Conservation (phyloP, 73 alveolate genomes). For the Breviolum minutum region DNA sequence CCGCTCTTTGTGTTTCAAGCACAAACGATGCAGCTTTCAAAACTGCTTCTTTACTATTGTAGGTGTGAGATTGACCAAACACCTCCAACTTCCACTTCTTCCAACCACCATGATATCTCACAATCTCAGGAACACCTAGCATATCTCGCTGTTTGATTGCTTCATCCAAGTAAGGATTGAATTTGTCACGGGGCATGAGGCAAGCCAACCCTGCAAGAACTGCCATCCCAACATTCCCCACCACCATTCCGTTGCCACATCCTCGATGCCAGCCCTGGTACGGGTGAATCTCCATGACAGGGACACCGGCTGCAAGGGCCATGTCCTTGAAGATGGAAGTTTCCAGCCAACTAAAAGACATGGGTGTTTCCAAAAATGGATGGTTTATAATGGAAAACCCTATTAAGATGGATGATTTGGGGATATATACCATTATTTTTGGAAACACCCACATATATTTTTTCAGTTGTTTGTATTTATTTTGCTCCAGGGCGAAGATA, state of each 20-base stretch:
- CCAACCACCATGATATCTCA: not conserved
- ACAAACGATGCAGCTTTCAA: not conserved
- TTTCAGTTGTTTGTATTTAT: too few species aligned
- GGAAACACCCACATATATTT: too few species aligned
- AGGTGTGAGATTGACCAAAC: not conserved
- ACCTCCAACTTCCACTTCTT: not conserved
- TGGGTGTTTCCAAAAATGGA: too few species aligned
- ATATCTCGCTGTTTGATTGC: not conserved
- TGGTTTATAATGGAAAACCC: too few species aligned
- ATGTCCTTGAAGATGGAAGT: not conserved
- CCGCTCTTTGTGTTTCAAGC: not conserved
- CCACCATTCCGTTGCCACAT: slow-evolving; percentile 5
- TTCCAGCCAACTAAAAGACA: too few species aligned
- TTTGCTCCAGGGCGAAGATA: too few species aligned
- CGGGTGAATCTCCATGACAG: not conserved
- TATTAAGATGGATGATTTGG: too few species aligned
- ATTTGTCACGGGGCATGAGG: not conserved
- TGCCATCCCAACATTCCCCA: not conserved
- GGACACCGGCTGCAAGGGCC: not conserved
- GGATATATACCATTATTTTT: too few species aligned
- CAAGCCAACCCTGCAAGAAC: not conserved
- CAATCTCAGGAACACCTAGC: not conserved
- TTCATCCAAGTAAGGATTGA: not conserved
- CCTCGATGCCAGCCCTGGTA: slow-evolving; percentile 6
- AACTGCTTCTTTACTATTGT: not conserved